Evolutionary conservation across 257 asterid species (phyloP), one percentile per base, ranked within the genome.

Genomic region (Capsicum pubescens): DNA sequence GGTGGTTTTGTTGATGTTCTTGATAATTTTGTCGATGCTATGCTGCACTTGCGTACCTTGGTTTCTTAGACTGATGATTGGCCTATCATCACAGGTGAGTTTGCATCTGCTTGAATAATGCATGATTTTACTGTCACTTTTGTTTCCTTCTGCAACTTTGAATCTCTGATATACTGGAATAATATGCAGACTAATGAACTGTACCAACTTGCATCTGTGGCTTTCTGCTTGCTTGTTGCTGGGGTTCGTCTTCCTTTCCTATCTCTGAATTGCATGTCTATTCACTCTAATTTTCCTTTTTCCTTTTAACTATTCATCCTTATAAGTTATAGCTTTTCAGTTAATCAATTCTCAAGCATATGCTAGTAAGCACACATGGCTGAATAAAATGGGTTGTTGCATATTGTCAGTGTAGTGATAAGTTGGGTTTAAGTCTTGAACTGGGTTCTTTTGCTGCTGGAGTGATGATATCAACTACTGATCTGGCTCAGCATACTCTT

Each of bases 361-460:
- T 68, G 74, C 76, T 63, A 55, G 64, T 80, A 48, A 59, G 80
- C 74, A 60, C 71, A 48, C 39, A 64, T 74, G 56, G 80, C 48
- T 58, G 57, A 54, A 58, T 84, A 54, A 50, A 57, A 74, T 59
- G 59, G 59, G 55, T 82, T 79, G 68, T 74, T 85, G 83, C 86
- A 84, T 86, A 83, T 48, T 88, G 86, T 87, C 97, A 94, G 98
- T 91, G 94, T 89, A 94, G 98, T 86, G 98, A 94, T 85, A 94
- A 94, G 88, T 87, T 94, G 83, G 97, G 98, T 17, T 87, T 94
- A 81, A 94, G 97, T 90, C 93, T 94, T 86, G 98, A 92, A 89
- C 89, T 94, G 92, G 98, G 98, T 84, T 92, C 98, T 83, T 92
- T 94, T 88, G 98, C 94, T 87, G 98, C 98, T 85, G 98, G 98